Evolutionary conservation across 2,329 filamentous ascomycete genomes (phyloP), one percentile per base, ranked within the genome.

Genomic region (Colletotrichum sidae): DNA sequence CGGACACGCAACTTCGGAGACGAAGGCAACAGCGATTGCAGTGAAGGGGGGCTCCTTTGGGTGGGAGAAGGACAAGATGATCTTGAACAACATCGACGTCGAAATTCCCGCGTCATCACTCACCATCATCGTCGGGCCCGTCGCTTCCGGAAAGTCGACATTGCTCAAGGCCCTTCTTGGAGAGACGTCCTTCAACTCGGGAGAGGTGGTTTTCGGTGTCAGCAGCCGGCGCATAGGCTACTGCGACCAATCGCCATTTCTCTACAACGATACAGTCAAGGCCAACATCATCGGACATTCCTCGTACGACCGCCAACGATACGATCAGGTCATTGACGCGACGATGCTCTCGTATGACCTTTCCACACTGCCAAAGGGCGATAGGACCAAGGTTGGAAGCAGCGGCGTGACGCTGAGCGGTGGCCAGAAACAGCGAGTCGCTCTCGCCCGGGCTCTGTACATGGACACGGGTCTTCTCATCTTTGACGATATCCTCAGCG

Each of bases 391-490:
- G 5, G 70, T 83, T 49, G 81, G 81, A 6, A 78, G 75, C 50
- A 76, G 77, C 15, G 80, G 80, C 0, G 76, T 82, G n/a, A 77
- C 75, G 15, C 65, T 83, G 0, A 80, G 77, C 10, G 81, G 81
- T 1, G 81, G 81, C 0, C 80, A 83, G 33, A 62, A 56, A 46
- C 64, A 65, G 37, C 68, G 60, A 7, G 54, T 69, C 2, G 69
- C 73, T 7, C 55, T 78, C 13, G 77, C 76, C 1, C 70, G 77
- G 7, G 72, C 75, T 4, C 63, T 79, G 1, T 79, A 77, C 53
- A 55, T 74, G 2, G 67, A 73, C 2, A 63, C 72, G 8, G 68
- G 71, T 7, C 55, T 79, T 7, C 42, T 77, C 3, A 58, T 80
- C 4, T 60, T 79, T 7, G 78, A 79, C 42, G 78, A 80, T 63